Percentiles rank a stretch among this genome's conserved stretches.
Evolutionary conservation across 257 asterid genomes (phyloP).

Genomic region (Prunella vulgaris): DNA sequence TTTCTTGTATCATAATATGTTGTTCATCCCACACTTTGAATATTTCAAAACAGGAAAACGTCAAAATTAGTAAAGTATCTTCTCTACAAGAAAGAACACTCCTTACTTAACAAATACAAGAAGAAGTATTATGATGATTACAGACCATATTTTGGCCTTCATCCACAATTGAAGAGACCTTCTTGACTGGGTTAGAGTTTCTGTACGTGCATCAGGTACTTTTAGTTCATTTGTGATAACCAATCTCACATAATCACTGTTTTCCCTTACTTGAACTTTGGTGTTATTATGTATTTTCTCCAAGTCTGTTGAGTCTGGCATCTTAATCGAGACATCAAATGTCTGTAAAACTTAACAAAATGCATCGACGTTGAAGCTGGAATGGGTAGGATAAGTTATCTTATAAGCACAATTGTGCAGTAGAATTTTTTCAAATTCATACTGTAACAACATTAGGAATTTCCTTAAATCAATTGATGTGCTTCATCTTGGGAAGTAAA

Average conservation of each 20-base stretch:
- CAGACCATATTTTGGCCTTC: conserved; percentile 54
- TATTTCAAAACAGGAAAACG: too few relatives aligned
- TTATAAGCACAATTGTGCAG: background rate
- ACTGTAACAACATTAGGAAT: background rate
- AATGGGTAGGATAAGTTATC: background rate
- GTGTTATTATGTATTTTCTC: conserved; percentile 32
- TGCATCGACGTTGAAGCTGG: conserved; percentile 4
- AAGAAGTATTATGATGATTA: conserved; percentile 29
- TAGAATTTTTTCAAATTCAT: background rate
- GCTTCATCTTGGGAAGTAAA: background rate
- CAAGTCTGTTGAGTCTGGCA: conserved; percentile 41
- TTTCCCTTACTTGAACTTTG: conserved; percentile 41
- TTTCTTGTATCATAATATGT: too few relatives aligned
- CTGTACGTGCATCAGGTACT: conserved; percentile 37
- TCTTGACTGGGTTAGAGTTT: conserved; percentile 32
- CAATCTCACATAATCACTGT: conserved; percentile 73
- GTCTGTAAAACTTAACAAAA: conserved; percentile 32
- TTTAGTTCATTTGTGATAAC: conserved; percentile 51
- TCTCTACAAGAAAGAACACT: conserved; percentile 62
- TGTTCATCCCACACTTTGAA: too few relatives aligned
- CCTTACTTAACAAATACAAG: conserved; percentile 60
- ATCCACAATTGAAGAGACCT: conserved; percentile 53
- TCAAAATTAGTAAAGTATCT: conserved; percentile 66
- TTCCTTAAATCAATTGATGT: background rate
- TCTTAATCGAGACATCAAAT: conserved; percentile 55